These are phyloP conservation scores for Calonectria henricotiae DNA, from an alignment of 2,329 filamentous ascomycete genomes.

Conservation along the genomic window DNA sequence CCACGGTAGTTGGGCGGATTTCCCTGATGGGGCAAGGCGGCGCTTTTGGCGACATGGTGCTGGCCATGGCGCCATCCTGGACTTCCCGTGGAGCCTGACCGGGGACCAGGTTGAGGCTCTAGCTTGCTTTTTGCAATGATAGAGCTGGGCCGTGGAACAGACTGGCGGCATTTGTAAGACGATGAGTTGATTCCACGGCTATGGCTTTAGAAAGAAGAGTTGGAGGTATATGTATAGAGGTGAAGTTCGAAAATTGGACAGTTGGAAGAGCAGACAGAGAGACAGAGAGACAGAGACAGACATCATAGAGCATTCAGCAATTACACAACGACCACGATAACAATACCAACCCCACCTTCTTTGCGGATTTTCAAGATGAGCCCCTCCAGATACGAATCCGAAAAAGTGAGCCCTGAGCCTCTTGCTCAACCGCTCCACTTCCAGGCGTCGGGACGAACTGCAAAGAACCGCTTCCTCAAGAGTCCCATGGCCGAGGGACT, in stretches of 20 bases:
- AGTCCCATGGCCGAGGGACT: conserved; percentile 78
- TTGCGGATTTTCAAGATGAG: conserved; percentile 41
- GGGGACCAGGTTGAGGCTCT: neutral
- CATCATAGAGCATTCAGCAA: conserved; percentile 20
- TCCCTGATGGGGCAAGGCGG: conserved; percentile 11
- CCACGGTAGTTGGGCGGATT: conserved; percentile 27
- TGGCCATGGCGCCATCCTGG: neutral
- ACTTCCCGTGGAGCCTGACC: neutral
- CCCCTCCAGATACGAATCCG: conserved; percentile 43
- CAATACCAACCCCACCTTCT: neutral
- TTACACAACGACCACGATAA: conserved; percentile 3
- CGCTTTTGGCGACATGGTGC: no score
- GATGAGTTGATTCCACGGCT: conserved; percentile 17
- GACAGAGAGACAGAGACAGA: neutral
- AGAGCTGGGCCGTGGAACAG: conserved; percentile 21
- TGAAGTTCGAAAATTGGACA: neutral
- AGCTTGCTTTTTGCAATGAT: neutral
- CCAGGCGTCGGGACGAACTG: conserved; percentile 63
- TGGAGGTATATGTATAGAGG: conserved; percentile 20
- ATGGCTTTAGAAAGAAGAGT: neutral
- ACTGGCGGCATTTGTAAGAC: neutral
- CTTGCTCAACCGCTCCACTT: conserved; percentile 65
- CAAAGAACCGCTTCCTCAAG: conserved; percentile 78
- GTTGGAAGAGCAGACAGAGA: neutral
- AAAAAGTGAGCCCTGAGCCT: conserved; percentile 41